phyloP scores from a whole-genome alignment of 83 land plant genomes.

The Thuja plicata region DNA sequence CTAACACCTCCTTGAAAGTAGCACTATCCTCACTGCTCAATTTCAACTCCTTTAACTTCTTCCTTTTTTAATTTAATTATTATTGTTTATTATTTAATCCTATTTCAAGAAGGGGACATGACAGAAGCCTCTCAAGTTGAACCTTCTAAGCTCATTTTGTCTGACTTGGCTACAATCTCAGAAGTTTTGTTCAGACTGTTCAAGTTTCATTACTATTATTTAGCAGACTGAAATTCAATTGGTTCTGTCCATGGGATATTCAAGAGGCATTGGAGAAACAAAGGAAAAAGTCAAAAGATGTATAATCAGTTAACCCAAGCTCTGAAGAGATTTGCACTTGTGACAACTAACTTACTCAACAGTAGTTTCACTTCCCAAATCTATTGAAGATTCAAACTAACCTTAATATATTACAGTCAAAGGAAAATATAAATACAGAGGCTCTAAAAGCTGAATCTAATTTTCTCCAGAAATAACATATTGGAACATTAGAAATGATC shows the following conservation, averaged over 20 bases:
- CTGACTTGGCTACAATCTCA: neutral
- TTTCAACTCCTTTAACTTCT: no score
- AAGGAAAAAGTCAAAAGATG: neutral
- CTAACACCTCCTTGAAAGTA: no score
- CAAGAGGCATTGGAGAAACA: neutral
- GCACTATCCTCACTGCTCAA: no score
- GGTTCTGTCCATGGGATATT: neutral
- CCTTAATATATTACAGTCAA: neutral
- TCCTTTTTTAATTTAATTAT: no score
- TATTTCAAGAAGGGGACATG: no score
- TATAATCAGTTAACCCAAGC: neutral
- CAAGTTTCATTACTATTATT: neutral
- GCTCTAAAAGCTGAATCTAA: neutral
- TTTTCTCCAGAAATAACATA: neutral
- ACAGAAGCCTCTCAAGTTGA: neutral
- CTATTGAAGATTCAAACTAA: neutral
- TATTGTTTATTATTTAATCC: no score
- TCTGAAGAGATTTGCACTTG: neutral
- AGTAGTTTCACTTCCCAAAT: neutral
- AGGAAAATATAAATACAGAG: neutral
- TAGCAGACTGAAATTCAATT: neutral
- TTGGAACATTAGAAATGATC: neutral
- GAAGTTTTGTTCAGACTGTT: neutral
- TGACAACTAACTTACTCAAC: no score
- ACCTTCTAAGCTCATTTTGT: neutral